phyloP scores from a whole-genome alignment of 805 yeast genomes.

The Cyberlindnera saturnus region DNA sequence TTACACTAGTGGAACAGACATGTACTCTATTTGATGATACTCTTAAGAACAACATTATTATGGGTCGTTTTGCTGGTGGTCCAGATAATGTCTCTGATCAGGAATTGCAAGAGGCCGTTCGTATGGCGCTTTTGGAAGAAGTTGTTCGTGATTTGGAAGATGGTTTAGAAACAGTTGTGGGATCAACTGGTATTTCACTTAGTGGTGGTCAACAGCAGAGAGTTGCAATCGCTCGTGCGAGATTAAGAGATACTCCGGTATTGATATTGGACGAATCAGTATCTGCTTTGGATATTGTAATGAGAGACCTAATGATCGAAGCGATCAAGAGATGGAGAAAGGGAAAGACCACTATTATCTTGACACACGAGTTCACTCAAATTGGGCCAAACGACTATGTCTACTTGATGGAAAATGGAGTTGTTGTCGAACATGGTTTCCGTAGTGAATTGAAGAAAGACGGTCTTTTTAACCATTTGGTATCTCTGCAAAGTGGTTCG shows the following conservation, averaged over 20 bases:
- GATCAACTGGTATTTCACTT: constrained; percentile 40
- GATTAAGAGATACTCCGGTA: constrained; percentile 64
- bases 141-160: constrained; percentile 43
- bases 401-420: constrained; percentile 54
- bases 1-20: constrained; percentile 71
- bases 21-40: constrained; percentile 61
- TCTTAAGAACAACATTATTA: constrained; percentile 53
- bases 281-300: constrained; percentile 65
- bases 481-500: constrained; percentile 13
- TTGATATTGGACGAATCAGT: constrained; percentile 81
- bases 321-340: constrained; percentile 54
- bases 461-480: constrained; percentile 16
- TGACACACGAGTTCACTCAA: constrained; percentile 71
- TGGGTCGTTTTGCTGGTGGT: constrained; percentile 35
- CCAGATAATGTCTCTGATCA: constrained; percentile 20
- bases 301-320: constrained; percentile 39
- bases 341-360: constrained; percentile 68
- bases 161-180: constrained; percentile 50
- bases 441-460: constrained; percentile 27
- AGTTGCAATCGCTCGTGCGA: constrained; percentile 80
- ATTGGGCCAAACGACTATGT: constrained; percentile 55
- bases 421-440: constrained; percentile 39
- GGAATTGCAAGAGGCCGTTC: constrained; percentile 38
- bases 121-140: constrained; percentile 46
- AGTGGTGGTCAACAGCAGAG: constrained; percentile 94